Conservation (phyloP, 768 basidiomycete genomes). For the Xerocomus brunneocitrinus region DNA sequence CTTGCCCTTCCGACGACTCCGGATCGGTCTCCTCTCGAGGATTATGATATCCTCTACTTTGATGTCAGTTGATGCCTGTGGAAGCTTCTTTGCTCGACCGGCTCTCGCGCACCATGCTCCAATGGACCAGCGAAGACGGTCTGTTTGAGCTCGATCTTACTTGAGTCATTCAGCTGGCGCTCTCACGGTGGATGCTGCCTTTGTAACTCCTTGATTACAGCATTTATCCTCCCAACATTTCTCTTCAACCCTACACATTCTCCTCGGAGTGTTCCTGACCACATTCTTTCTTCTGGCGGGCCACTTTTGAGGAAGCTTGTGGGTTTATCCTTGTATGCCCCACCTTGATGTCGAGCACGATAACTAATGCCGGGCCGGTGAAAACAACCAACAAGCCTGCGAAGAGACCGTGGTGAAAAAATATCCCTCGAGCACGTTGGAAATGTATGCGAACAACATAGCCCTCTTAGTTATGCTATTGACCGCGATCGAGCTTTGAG, state of each 20-base stretch:
- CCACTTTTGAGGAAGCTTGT: conserved; percentile 11
- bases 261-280: conserved; percentile 10
- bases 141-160: conserved; percentile 20
- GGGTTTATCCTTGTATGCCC: conserved; percentile 6
- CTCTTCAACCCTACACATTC: not conserved
- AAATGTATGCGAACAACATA: conserved; percentile 25
- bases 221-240: conserved; percentile 4
- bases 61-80: no score
- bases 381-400: no score
- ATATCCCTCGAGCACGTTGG: conserved; percentile 24
- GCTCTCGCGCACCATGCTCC: no score
- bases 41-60: no score
- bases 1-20: conserved; percentile 28
- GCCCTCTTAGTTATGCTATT: not conserved
- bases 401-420: not conserved
- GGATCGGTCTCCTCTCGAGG: conserved; percentile 1
- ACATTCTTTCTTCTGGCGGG: conserved; percentile 17
- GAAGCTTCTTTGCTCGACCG: no score
- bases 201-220: conserved; percentile 5
- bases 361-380: not conserved
- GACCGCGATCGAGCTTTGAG: not conserved
- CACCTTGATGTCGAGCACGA: conserved; percentile 37
- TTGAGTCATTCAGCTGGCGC: conserved; percentile 32
- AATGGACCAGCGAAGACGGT: no score
- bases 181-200: conserved; percentile 31